These are phyloP conservation scores for Alternaria ventricosa DNA, from an alignment of 2,329 filamentous ascomycete genomes.

Conservation along the genomic window DNA sequence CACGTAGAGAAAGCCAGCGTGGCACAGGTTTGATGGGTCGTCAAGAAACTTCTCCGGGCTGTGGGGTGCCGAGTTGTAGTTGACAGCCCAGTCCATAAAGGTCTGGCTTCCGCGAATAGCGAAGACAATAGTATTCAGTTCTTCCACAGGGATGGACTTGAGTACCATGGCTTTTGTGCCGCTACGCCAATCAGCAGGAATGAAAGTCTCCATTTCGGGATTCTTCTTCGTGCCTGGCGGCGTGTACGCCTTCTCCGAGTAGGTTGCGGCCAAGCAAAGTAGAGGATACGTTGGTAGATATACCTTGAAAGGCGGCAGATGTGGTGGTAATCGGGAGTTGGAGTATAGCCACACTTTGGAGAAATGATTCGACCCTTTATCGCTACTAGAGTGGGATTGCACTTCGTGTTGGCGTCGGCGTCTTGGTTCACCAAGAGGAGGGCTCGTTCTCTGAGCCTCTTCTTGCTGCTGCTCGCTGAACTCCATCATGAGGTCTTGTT, in stretches of 20 bases:
- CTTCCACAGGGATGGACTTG: conserved; percentile 79
- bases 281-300: conserved; percentile 79
- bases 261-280: conserved; percentile 78
- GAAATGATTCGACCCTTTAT: conserved; percentile 56
- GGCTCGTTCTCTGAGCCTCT: conserved; percentile 19
- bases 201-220: conserved; percentile 70
- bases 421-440: conserved; percentile 20
- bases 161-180: conserved; percentile 88
- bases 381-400: conserved; percentile 18
- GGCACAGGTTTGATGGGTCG: conserved; percentile 77
- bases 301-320: conserved; percentile 72
- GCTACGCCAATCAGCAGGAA: conserved; percentile 72
- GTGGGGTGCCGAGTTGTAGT: conserved; percentile 72
- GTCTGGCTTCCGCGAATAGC: conserved; percentile 81
- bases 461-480: conserved; percentile 18
- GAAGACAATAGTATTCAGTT: conserved; percentile 80
- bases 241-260: conserved; percentile 76
- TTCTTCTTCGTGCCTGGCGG: conserved; percentile 59
- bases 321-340: conserved; percentile 74
- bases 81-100: conserved; percentile 87
- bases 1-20: conserved; percentile 79
- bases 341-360: conserved; percentile 79
- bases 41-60: conserved; percentile 76
- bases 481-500: conserved; percentile 58
- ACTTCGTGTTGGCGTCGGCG: conserved; percentile 20